Base-by-base conservation (phyloP, 1,284 basidiomycete species). In the Albatrellus sp. region DNA sequence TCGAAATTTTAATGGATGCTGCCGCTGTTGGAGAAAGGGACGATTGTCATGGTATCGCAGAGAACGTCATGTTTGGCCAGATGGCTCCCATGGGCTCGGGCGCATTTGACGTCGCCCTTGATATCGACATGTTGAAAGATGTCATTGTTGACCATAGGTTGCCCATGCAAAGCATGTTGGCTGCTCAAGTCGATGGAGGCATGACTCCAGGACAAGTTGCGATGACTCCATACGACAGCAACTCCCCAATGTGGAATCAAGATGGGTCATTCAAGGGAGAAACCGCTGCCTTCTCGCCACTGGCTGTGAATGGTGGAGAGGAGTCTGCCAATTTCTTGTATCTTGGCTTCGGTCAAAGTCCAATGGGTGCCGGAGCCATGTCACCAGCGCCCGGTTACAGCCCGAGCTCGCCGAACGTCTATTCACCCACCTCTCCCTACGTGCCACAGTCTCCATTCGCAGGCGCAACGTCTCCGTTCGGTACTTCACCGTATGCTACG, bases 81-180 rank as follows among this genome's bases (percentile, higher is more conserved):
- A 89, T 98, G 80, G 96, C 96, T 30, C 94, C 92, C 0, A 93
- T 94, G 90, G 91, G 91, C 42, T 93, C 91, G 0, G 91, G 91
- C 11, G 79, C 91, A 5, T 98, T 98, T 60, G 94, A 98, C 45
- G 88, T 98, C 42, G 85, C 91, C 1, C 74, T 99, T 41, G 96
- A 98, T 65, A 87, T 98, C 54, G 89, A 94, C 54, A 96, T 98
- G 91, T 74, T 99, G 56, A 96, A 98, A 73, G 94, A 98, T 52
- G 94, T 97, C 41, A 93, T 98, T 46, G 89, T 98, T 46, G 96
- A 99, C 62, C 90, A 94, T 58, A 85, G 91, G 37, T 69, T 97
- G 47, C 93, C 93, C 0, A 82, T 91, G 30, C 85, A 90, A 57
- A 81, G 79, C 39, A 84, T 90, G 80, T 68, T 90, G 50, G 79